A percentile compares a stretch with the other conserved stretches of the same genome.
Conservation (phyloP, 2,329 filamentous ascomycete species). For the Aspergillus jensenii region DNA sequence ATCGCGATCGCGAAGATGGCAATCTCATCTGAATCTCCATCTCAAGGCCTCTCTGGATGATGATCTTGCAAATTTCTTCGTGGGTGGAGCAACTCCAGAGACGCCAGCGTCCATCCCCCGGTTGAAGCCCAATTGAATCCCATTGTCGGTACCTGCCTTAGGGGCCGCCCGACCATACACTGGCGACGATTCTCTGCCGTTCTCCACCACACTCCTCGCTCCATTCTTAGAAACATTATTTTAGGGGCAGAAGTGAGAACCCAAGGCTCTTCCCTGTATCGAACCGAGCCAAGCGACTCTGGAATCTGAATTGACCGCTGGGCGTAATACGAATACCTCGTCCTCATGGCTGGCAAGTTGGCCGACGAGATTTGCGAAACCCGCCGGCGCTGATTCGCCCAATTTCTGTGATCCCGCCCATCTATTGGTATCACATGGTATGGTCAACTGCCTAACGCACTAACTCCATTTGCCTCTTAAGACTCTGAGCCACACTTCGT, state of each 20-base stretch:
- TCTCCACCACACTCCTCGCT: conserved; percentile 18
- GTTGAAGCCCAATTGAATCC: conserved; percentile 20
- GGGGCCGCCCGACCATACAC: conserved; percentile 14
- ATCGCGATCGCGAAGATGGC: neutral
- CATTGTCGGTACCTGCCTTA: conserved; percentile 23
- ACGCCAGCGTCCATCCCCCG: neutral
- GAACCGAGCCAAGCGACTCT: neutral
- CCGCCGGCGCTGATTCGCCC: neutral
- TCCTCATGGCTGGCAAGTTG: neutral
- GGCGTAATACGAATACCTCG: neutral
- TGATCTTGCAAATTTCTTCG: conserved; percentile 17
- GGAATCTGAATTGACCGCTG: neutral
- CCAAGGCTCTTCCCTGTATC: neutral
- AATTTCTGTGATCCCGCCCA: neutral
- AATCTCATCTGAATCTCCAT: neutral
- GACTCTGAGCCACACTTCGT: neutral
- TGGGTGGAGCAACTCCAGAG: conserved; percentile 16
- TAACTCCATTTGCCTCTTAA: neutral
- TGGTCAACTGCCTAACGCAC: neutral
- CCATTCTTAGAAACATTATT: conserved; percentile 20
- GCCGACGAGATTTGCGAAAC: conserved; percentile 1
- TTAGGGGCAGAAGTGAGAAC: neutral
- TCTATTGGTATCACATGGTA: conserved; percentile 4
- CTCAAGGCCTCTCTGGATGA: neutral
- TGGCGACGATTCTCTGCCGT: conserved; percentile 14